A percentile compares a stretch with the other conserved stretches of the same genome.
phyloP scores from a whole-genome alignment of 768 basidiomycete species.

The Gelatoporia subvermispora region DNA sequence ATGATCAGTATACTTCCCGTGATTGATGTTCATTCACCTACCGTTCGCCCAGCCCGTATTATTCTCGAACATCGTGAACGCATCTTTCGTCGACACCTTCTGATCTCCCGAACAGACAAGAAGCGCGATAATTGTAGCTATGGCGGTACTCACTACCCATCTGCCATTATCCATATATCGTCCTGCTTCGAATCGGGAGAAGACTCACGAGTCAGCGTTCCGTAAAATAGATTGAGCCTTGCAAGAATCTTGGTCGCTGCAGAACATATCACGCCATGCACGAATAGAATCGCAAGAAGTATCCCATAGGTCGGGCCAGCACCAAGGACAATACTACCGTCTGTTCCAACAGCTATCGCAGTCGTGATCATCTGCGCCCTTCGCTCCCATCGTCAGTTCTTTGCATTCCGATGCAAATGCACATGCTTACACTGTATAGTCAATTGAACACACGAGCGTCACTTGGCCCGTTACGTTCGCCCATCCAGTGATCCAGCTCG shows the following conservation, averaged over 20 bases:
- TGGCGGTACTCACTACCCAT: slow-evolving; percentile 50
- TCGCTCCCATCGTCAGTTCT: neutral
- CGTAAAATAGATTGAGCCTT: slow-evolving; percentile 63
- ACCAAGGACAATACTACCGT: slow-evolving; percentile 45
- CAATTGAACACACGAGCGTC: slow-evolving; percentile 67
- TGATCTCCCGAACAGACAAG: slow-evolving; percentile 51
- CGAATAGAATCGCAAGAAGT: slow-evolving; percentile 53
- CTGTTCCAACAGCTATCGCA: slow-evolving; percentile 55
- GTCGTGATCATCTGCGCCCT: slow-evolving; percentile 76
- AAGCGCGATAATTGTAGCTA: slow-evolving; percentile 58
- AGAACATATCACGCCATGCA: slow-evolving; percentile 68
- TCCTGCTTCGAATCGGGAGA: neutral
- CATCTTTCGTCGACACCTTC: slow-evolving; percentile 57
- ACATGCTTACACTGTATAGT: slow-evolving; percentile 50
- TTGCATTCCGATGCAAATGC: neutral
- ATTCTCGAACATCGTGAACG: slow-evolving; percentile 66
- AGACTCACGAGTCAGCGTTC: slow-evolving; percentile 49
- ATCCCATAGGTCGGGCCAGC: slow-evolving; percentile 65
- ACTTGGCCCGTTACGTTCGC: slow-evolving; percentile 70
- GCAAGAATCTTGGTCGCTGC: slow-evolving; percentile 64
- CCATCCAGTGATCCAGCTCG: slow-evolving; percentile 67
- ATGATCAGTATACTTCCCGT: neutral
- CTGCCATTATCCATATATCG: neutral
- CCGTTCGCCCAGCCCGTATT: slow-evolving; percentile 62
- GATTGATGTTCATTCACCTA: slow-evolving; percentile 22